phyloP scores from a whole-genome alignment of 2,329 filamentous ascomycete species.

The Hirsutella thompsonii region DNA sequence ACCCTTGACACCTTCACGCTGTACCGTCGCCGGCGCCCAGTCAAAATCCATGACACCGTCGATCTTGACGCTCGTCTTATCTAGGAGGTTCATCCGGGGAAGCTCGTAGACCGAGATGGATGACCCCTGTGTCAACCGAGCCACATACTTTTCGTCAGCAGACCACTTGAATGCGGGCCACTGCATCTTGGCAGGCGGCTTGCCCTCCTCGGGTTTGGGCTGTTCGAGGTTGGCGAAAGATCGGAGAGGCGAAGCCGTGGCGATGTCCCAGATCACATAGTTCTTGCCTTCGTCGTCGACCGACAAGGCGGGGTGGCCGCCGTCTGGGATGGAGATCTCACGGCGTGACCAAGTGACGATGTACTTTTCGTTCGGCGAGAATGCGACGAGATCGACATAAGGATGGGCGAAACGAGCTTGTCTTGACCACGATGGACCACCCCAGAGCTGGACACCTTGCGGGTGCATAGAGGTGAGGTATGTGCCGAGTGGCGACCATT shows the following conservation, averaged over 20 bases:
- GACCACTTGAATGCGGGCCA: conserved; percentile 99
- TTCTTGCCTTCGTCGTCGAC: conserved; percentile 97
- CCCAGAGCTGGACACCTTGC: conserved; percentile 96
- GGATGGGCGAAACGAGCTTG: conserved; percentile 91
- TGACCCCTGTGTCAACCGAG: conserved; percentile 74
- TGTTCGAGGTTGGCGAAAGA: conserved; percentile 88
- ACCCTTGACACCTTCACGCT: conserved; percentile 72
- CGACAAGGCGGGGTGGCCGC: conserved; percentile 68
- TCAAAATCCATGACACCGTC: conserved; percentile 97
- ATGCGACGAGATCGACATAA: conserved; percentile 90
- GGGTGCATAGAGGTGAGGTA: conserved; percentile 90
- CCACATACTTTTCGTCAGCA: conserved; percentile 91
- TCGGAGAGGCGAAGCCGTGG: conserved; percentile 75
- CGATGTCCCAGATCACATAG: conserved; percentile 97
- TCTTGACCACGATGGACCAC: conserved; percentile 76
- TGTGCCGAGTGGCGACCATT: conserved; percentile 94
- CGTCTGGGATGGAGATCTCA: conserved; percentile 83
- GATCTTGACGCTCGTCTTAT: conserved; percentile 89
- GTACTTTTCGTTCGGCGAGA: conserved; percentile 87
- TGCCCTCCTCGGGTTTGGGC: conserved; percentile 44
- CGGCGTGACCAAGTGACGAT: conserved; percentile 93
- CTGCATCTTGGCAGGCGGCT: conserved; percentile 71
- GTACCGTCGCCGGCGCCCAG: conserved; percentile 78
- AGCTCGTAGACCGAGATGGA: conserved; percentile 88
- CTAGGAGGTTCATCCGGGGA: conserved; percentile 77